Conservation (phyloP, 257 asterid genomes). For the Nicotiana knightiana region DNA sequence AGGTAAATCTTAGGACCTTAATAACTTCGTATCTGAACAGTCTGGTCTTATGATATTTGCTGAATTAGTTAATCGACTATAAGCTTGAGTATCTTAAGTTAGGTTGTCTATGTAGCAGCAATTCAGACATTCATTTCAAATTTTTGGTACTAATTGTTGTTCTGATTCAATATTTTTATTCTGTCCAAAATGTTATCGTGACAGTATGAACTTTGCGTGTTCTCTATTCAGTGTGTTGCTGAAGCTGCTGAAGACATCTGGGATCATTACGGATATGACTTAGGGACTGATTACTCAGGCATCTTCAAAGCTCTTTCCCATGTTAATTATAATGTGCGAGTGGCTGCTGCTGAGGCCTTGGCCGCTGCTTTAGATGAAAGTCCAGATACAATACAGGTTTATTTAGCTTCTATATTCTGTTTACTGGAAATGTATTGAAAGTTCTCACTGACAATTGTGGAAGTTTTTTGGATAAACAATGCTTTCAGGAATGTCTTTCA, state of each 20-base stretch:
- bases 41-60: neutral
- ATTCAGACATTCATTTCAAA: neutral
- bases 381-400: constrained; percentile 88
- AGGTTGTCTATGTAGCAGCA: neutral
- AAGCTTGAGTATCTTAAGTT: neutral
- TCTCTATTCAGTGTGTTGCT: constrained; percentile 59
- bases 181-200: neutral
- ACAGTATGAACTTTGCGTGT: neutral
- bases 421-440: neutral
- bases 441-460: constrained; percentile 4
- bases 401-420: constrained; percentile 7
- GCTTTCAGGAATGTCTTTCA: constrained; percentile 77
- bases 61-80: neutral
- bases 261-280: constrained; percentile 82
- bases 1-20: neutral
- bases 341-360: constrained; percentile 95
- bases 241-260: constrained; percentile 91
- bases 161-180: neutral
- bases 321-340: constrained; percentile 75
- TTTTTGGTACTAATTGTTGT: neutral
- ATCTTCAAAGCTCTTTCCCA: constrained; percentile 82
- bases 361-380: constrained; percentile 98
- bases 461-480: constrained; percentile 15
- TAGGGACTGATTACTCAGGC: constrained; percentile 87
- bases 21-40: constrained; percentile 4